phyloP scores from a whole-genome alignment of 257 asterid genomes.

The Haberlea rhodopensis region DNA sequence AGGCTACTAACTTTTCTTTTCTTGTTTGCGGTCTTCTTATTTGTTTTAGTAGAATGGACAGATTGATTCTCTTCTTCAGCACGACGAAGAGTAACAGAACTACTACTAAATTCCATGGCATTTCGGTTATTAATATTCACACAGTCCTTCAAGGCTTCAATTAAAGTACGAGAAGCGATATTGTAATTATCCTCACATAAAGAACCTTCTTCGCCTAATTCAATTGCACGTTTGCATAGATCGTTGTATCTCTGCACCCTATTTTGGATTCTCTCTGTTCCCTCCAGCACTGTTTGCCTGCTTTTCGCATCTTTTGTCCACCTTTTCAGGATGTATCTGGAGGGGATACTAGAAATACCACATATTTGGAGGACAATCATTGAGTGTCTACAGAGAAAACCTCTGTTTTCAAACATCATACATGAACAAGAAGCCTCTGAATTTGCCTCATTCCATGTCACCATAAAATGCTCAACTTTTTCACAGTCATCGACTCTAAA shows the following conservation, averaged over 20 bases:
- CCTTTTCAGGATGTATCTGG: slow-evolving; percentile 76
- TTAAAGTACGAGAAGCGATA: slow-evolving; percentile 74
- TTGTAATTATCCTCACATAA: slow-evolving; percentile 64
- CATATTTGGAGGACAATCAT: slow-evolving; percentile 94
- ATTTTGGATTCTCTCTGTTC: slow-evolving; percentile 58
- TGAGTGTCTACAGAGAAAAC: slow-evolving; percentile 91
- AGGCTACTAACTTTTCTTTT: slow-evolving; percentile 68
- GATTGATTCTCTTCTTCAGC: slow-evolving; percentile 62
- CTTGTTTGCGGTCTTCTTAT: slow-evolving; percentile 61
- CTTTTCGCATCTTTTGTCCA: slow-evolving; percentile 94
- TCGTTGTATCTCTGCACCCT: slow-evolving; percentile 91
- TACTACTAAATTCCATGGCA: slow-evolving; percentile 52
- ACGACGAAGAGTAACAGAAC: slow-evolving; percentile 50
- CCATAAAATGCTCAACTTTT: slow-evolving; percentile 69
- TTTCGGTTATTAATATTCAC: slow-evolving; percentile 71
- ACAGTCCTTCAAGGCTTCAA: slow-evolving; percentile 78
- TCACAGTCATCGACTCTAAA: slow-evolving; percentile 90
- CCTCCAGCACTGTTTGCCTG: slow-evolving; percentile 45
- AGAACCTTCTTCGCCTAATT: slow-evolving; percentile 88
- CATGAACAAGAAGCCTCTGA: slow-evolving; percentile 90
- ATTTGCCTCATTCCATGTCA: slow-evolving; percentile 67
- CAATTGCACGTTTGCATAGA: slow-evolving; percentile 83
- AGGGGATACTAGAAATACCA: slow-evolving; percentile 86
- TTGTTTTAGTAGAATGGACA: slow-evolving; percentile 44
- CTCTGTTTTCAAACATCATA: slow-evolving; percentile 83